Base-by-base conservation (phyloP, 169 alveolate species). In the Babesia sp. region DNA sequence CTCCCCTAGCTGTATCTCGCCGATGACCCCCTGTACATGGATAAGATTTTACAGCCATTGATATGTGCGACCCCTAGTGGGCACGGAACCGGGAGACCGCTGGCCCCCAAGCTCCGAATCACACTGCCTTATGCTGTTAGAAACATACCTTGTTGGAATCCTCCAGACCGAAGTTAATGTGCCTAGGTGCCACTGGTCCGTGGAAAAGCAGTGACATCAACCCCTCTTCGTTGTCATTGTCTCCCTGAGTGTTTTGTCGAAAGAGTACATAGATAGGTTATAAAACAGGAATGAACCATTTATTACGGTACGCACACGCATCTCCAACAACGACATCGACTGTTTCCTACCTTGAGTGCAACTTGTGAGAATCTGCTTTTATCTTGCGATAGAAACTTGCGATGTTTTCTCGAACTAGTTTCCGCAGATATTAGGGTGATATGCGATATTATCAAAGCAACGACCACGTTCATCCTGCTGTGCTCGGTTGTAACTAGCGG, bases 141-240 rank as follows among this genome's bases (percentile, higher is more conserved):
- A 34, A 33, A 67, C 86, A 12, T 22, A 78, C 86, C 86, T 22
- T 12, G 71, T 78, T 78, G 59, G 86, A 78, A 57, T 78, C 86
- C 46, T 78, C 86, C 48, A 78, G 14, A 26, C 86, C 86, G 37
- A 78, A 39, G 57, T 55, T 67, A 39, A 78, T 51, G 36, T 71
- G 57, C 24, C 82, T 33, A 33, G 76, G 68, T 18, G 76, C 41
- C 36, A 78, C 82, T 31, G 60, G 67, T 26, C 73, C 73, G 67
- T 78, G 86, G 42, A 78, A 78, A 8, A 78, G 57, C 42, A 78
- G 73, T 18, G 86, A 78, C 67, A 78, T 42, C 37, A 78, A n/a
- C 3, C 71, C 64, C 50, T 66, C 53, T 22, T 50, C 73, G 24
- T 61, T 45, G 36, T 60, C 41, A 31, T 61, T 20, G 0, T 56